Evolutionary conservation across 75 land plant genomes (phyloP).

Genomic region (Pseudotsuga menziesii): DNA sequence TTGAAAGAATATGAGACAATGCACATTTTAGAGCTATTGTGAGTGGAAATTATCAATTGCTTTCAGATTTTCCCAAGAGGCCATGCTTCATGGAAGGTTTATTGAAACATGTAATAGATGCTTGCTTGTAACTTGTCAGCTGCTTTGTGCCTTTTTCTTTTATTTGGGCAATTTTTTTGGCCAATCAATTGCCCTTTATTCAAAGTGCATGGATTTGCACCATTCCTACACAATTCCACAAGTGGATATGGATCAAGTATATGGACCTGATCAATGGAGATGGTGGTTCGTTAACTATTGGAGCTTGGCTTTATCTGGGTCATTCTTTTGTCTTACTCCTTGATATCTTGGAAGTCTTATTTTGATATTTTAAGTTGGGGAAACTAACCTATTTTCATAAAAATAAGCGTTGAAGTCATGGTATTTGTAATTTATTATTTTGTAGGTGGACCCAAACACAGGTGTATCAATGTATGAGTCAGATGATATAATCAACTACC

Average conservation of each 20-base stretch:
- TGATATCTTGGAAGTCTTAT: constrained; percentile 4
- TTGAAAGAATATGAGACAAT: no score
- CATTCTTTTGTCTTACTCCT: neutral
- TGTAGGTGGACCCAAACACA: constrained; percentile 96
- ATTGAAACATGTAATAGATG: no score
- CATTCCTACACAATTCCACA: neutral
- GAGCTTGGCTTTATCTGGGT: neutral
- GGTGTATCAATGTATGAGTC: constrained; percentile 97
- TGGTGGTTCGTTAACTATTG: neutral
- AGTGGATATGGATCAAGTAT: neutral
- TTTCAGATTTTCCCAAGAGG: no score
- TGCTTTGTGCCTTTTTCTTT: no score
- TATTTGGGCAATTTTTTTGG: no score
- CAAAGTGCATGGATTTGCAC: neutral
- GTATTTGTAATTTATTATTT: neutral
- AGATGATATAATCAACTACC: constrained; percentile 94
- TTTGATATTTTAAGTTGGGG: constrained; percentile 1
- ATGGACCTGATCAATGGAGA: neutral
- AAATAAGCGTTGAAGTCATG: neutral
- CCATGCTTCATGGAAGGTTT: no score
- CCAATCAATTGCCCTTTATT: neutral
- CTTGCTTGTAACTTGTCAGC: no score
- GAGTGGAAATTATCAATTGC: no score
- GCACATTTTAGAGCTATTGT: no score
- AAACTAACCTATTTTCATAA: constrained; percentile 1